Evolutionary conservation across 306 rosid genomes (phyloP), one percentile per base, ranked within the genome.

Genomic region (Cicer bijugum): DNA sequence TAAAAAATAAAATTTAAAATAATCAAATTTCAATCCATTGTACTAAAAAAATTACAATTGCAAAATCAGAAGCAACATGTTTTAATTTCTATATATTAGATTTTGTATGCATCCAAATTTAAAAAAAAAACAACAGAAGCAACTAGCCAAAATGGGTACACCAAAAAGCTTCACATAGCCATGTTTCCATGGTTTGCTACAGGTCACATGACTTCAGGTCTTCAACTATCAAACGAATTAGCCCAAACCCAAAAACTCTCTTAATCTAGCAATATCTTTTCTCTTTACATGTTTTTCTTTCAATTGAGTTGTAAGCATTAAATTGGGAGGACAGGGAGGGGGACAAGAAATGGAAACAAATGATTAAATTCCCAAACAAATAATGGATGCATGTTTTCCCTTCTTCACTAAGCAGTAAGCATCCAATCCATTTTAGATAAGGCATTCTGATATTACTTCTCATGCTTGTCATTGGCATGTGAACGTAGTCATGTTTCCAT

Each of bases 131-230:
- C 2, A 28, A 28, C 35, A 28, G 35, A 28, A 28, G 5, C 35
- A 28, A 28, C 35, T 28, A 28, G 35, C 35, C 5, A 28, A 28
- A 28, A 28, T 3, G 5, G 35, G 35, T 28, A 28, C 11, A 45
- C 14, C 15, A 46, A 44, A 9, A 46, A 6, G 67, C 74, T 2
- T 85, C 87, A 48, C 55, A n/a, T 48, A 12, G 55, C 55, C 6
- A 48, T 48, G 89, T 48, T 83, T 19, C 89, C 91, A 75, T 89
- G 93, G 91, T 63, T 84, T 8, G 91, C 91, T 15, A 75, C 57
- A 0, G 89, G 91, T 6, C 93, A 89, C 59, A 82, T 89, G 75
- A 89, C 85, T 4, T 88, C 93, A 1, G 83, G 33, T 20, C 68
- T 85, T 39, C 85, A 89, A 48, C 83, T 89, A 7, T 33, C 88